phyloP scores from a whole-genome alignment of 2,329 filamentous ascomycete species.

The Fusarium mundagurra region DNA sequence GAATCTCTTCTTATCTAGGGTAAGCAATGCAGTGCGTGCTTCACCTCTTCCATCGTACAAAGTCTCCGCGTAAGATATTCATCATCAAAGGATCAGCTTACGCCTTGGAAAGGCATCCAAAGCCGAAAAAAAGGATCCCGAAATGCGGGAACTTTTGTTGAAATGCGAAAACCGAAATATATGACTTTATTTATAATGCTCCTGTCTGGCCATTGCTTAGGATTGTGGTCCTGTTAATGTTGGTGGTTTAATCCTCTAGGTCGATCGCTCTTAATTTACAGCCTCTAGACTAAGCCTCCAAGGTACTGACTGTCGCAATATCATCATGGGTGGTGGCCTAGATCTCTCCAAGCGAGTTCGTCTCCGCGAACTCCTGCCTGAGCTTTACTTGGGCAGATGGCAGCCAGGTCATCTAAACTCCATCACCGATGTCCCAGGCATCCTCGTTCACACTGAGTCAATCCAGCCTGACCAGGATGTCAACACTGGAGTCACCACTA shows the following conservation, averaged over 20 bases:
- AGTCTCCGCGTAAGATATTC: background rate
- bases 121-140: conserved; percentile 2
- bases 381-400: conserved; percentile 56
- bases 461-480: conserved; percentile 51
- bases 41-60: background rate
- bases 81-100: background rate
- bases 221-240: background rate
- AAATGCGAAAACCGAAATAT: background rate
- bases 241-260: background rate
- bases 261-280: background rate
- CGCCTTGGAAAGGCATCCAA: background rate
- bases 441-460: conserved; percentile 58
- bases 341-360: conserved; percentile 23
- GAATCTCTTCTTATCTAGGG: background rate
- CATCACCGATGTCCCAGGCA: conserved; percentile 61
- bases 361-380: conserved; percentile 57
- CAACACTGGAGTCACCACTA: conserved; percentile 62
- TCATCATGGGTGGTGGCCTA: background rate
- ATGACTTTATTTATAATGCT: background rate
- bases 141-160: conserved; percentile 4
- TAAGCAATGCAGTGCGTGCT: background rate
- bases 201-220: fast-evolving
- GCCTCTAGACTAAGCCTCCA: background rate
- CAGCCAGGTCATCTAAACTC: conserved; percentile 58
- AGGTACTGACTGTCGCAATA: background rate